phyloP scores from a whole-genome alignment of 1,139 yeast species.

The Saccharomyces hybrid region DNA sequence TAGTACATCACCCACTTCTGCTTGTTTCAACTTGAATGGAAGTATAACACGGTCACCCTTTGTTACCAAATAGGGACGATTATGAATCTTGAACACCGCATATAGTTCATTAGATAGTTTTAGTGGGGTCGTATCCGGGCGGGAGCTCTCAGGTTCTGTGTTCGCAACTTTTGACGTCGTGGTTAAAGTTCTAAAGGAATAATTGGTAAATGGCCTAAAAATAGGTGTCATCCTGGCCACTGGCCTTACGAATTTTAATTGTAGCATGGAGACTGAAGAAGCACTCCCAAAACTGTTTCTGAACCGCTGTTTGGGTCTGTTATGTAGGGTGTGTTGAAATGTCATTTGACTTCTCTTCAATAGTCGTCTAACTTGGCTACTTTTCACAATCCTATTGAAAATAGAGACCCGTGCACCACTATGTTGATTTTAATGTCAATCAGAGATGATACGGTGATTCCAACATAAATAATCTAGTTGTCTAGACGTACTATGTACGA shows the following conservation, averaged over 20 bases:
- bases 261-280: neutral
- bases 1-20: conserved; percentile 72
- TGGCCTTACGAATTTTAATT: neutral
- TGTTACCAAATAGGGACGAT: conserved; percentile 82
- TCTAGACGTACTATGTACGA: neutral
- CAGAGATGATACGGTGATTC: neutral
- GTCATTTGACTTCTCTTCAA: neutral
- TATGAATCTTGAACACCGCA: conserved; percentile 76
- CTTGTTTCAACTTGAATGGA: conserved; percentile 69
- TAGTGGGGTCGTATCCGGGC: conserved; percentile 44
- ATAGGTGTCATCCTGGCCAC: neutral
- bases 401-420: neutral
- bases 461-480: neutral
- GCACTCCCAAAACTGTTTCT: neutral
- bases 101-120: conserved; percentile 63
- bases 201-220: neutral
- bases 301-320: neutral
- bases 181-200: neutral
- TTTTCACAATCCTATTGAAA: neutral
- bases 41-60: conserved; percentile 77
- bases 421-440: neutral
- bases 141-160: conserved; percentile 3
- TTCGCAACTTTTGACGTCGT: conserved; percentile 1
- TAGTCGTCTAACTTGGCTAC: neutral
- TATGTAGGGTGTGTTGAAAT: neutral